Evolutionary conservation across 2,329 filamentous ascomycete genomes (phyloP).

Genomic region (Tolypocladium endophyticum): DNA sequence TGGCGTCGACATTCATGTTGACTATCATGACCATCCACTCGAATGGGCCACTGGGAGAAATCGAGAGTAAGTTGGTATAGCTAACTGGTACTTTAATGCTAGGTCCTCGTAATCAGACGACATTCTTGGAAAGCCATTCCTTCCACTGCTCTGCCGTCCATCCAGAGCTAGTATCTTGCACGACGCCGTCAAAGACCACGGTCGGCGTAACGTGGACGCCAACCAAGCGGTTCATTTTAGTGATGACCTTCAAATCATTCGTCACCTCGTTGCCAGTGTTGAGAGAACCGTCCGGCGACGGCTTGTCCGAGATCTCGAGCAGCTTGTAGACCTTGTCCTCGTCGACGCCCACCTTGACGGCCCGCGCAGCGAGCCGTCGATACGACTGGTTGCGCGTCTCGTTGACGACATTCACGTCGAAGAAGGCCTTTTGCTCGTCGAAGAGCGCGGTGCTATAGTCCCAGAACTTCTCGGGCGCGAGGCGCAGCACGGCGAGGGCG

Average conservation of each 20-base stretch:
- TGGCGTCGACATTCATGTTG: neutral
- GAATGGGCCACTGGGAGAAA: too few species aligned
- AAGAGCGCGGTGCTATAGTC: conserved; percentile 61
- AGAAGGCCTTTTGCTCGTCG: conserved; percentile 61
- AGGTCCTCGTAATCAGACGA: conserved; percentile 22
- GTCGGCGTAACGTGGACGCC: conserved; percentile 89
- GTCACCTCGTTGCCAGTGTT: conserved; percentile 79
- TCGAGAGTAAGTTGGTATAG: too few species aligned
- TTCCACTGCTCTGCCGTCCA: conserved; percentile 78
- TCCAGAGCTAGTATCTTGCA: conserved; percentile 68
- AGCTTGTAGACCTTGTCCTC: conserved; percentile 59
- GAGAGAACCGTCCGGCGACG: conserved; percentile 53
- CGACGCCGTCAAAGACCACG: conserved; percentile 76
- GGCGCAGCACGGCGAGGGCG: conserved; percentile 64
- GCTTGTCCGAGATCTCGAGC: conserved; percentile 58
- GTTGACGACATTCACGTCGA: conserved; percentile 74
- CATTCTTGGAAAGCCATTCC: conserved; percentile 60
- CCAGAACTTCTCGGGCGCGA: conserved; percentile 68
- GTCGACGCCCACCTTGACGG: conserved; percentile 55
- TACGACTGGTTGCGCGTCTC: conserved; percentile 84
- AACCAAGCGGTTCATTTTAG: conserved; percentile 68
- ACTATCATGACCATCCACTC: neutral
- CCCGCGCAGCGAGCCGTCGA: conserved; percentile 65
- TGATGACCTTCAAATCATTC: conserved; percentile 71
- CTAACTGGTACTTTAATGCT: neutral